Evolutionary conservation across 129 eudicot species (phyloP), one percentile per base, ranked within the genome.

Genomic region (Oenanthe sinensis): DNA sequence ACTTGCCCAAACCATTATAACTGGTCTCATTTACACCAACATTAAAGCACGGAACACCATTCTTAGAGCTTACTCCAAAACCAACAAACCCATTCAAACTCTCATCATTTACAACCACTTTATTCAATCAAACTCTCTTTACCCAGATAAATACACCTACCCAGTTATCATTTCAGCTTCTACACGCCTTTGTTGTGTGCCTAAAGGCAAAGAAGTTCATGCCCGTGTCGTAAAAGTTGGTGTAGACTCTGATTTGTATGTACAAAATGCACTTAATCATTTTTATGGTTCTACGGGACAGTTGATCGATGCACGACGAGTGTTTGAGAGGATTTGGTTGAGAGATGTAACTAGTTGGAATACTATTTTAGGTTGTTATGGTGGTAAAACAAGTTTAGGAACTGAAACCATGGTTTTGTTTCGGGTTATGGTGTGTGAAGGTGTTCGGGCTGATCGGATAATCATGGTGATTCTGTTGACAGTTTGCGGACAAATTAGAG

Each of bases 21-120:
- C 75, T 63, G 74, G 81, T 78, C 58, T 63, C 60, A 17, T 78
- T 26, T 43, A 63, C 81, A 65, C 81, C 81, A 78, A 43, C 81
- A 33, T 33, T 33, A 50, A 40, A n/a, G 46, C 81, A 44, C 44
- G 74, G 43, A 43, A 78, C 60, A 43, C 55, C 60, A 78, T 78
- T 60, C 74, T 63, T 65, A 62, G 44, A 65, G 58, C 42, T n/a
- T 63, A 55, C 81, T 42, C 75, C 22, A 77, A 77, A 42, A 8
- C 71, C 80, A 49, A 40, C 74, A 78, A 62, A 63, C 81, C 63
- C 74, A 78, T 58, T 69, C 8, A 40, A 40, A 49, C 72, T 39
- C 17, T 76, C 6, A 36, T 76, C 48, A 52, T 76, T 10, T 54
- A 54, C 79, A 76, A 76, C 71, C 71, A 50, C 79, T 76, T 16